Base-by-base conservation (phyloP, 768 basidiomycete species). In the Serendipita vermifera region DNA sequence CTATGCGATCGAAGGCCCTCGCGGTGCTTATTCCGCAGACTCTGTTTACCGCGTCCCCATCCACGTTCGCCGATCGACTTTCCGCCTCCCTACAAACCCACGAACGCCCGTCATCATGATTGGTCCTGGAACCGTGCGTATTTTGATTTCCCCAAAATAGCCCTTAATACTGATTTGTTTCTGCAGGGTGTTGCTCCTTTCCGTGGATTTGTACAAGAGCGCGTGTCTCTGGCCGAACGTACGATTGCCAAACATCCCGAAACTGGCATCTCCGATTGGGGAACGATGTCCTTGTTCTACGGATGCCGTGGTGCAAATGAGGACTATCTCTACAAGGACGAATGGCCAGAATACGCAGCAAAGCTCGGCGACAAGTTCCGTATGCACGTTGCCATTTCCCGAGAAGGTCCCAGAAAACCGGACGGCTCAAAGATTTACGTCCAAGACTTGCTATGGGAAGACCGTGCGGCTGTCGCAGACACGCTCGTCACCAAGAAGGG, bases 81-180 rank as follows among this genome's bases (percentile, higher is more conserved):
- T 99, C 82, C 77, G 96, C 53, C 73, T 99, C 51, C 96, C 96
- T 6, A 98, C 96, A 15, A 92, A 91, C 67, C 96, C 96, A 33
- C 97, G 96, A 76, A 94, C 87, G 58, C 96, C 96, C 1, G 85
- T 99, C 53, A 89, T 99, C 70, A 98, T 99, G 96, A 81, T 99
- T 67, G 96, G 96, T 38, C 96, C 96, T 59, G 96, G 96, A 55
- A 99, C 93, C 57, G 92, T 94, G 67, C 72, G 88, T 79, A 35
- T 41, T 31, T 13, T 17, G 26, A 55, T 5, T 13, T 22, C 20
- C 33, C 3, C 38, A 22, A 5, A 13, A 3, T 7, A 15, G 24
- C 22, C 20, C 38, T 59, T 36, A 60, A 56, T 60, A 32, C 62
- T 31, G 36, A 24, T 48, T 39, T 29, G n/a, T 41, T 38, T 36